Evolutionary conservation across 2,329 filamentous ascomycete genomes (phyloP).

Genomic region (Clarireedia hainanense): DNA sequence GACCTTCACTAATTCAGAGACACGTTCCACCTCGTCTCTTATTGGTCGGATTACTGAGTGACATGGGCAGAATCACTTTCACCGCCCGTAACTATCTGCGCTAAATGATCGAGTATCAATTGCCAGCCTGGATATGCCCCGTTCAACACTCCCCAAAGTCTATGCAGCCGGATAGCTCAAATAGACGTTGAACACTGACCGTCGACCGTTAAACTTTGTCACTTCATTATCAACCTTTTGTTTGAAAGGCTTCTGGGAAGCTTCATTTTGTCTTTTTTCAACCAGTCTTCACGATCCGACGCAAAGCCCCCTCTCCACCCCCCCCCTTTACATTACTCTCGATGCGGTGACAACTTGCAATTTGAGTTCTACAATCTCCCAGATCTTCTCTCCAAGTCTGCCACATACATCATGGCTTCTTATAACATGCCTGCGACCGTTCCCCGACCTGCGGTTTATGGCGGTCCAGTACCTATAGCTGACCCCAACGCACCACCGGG

Average conservation of each 20-base stretch:
- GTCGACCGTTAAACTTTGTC: neutral
- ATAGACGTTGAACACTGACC: neutral
- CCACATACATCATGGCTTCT: slow-evolving; percentile 33
- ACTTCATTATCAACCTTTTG: neutral
- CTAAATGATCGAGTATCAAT: slow-evolving; percentile 1
- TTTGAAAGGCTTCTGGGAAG: neutral
- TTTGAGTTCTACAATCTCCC: slow-evolving; percentile 11
- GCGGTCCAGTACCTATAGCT: slow-evolving; percentile 34
- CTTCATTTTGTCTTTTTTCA: neutral
- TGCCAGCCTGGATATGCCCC: slow-evolving; percentile 9
- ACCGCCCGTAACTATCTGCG: neutral
- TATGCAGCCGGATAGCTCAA: neutral
- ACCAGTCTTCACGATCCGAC: neutral
- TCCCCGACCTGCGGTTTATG: slow-evolving; percentile 38
- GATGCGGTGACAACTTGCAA: slow-evolving; percentile 26
- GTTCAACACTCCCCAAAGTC: slow-evolving; percentile 1
- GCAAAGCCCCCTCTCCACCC: neutral
- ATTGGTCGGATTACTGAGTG: neutral
- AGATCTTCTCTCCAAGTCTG: slow-evolving; percentile 10
- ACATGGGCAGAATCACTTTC: neutral
- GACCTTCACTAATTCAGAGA: neutral
- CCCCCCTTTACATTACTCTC: slow-evolving; percentile 10
- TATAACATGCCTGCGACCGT: slow-evolving; percentile 34
- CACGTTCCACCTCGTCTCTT: neutral
- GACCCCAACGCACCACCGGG: slow-evolving; percentile 55